Evolutionary conservation across 2,329 filamentous ascomycete species (phyloP).

Genomic region (Exophiala oligosperma): DNA sequence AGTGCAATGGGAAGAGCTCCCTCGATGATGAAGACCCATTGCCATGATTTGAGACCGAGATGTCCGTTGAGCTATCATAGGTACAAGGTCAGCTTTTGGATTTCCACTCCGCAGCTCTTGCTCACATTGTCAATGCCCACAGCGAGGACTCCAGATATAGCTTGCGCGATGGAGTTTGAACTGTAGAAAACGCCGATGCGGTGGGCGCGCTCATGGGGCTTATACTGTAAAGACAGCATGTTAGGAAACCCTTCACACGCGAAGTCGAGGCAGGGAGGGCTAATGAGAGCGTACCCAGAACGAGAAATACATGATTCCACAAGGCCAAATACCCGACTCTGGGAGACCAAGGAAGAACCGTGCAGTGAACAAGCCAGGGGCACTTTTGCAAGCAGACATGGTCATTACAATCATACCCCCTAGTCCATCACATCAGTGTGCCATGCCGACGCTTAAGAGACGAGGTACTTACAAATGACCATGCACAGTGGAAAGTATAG

Average conservation of each 20-base stretch:
- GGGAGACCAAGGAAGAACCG: slow-evolving; percentile 26
- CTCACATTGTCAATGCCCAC: slow-evolving; percentile 17
- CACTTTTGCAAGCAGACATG: slow-evolving; percentile 13
- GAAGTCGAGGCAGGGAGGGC: no score
- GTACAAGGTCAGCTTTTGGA: no score
- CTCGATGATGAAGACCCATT: slow-evolving; percentile 21
- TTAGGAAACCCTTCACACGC: no score
- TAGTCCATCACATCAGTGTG: slow-evolving; percentile 27
- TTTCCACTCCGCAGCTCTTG: no score
- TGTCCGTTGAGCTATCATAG: slow-evolving; percentile 27
- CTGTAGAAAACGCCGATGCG: slow-evolving; percentile 28
- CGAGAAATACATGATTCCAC: slow-evolving; percentile 29
- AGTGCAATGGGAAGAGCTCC: slow-evolving; percentile 1
- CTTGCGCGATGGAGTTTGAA: slow-evolving; percentile 24
- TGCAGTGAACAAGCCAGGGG: slow-evolving; percentile 15
- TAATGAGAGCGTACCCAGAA: slow-evolving; percentile 9
- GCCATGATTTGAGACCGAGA: slow-evolving; percentile 15
- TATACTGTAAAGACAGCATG: slow-evolving; percentile 12
- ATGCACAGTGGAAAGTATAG: not conserved
- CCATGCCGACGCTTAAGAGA: no score
- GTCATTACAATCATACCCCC: slow-evolving; percentile 47
- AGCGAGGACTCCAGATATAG: slow-evolving; percentile 25
- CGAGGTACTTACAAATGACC: no score
- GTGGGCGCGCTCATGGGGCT: slow-evolving; percentile 25
- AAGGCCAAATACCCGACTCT: slow-evolving; percentile 24